Conservation (phyloP, 306 rosid genomes). For the Casuarina cunninghamiana region DNA sequence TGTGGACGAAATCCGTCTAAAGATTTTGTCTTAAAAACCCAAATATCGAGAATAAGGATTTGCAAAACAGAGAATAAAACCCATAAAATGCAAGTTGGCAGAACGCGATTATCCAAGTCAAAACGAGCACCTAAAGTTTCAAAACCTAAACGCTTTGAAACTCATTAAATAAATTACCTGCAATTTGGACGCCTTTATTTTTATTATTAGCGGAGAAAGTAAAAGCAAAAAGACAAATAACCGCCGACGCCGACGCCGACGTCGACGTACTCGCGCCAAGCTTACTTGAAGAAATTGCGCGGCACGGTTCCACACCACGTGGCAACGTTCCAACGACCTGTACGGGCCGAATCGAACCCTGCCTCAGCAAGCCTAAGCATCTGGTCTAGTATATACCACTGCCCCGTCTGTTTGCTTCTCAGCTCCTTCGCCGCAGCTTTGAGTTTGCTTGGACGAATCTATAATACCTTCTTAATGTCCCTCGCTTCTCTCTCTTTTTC, state of each 20-base stretch:
- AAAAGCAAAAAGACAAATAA: not conserved
- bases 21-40: too few species aligned
- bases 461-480: not conserved
- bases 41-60: too few species aligned
- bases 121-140: not conserved
- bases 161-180: not conserved
- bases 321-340: not conserved
- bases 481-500: not conserved
- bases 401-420: not conserved
- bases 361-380: not conserved
- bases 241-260: conserved; percentile 17
- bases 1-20: too few species aligned
- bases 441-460: not conserved
- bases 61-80: too few species aligned
- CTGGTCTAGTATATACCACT: too few species aligned
- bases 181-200: too few species aligned
- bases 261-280: conserved; percentile 37
- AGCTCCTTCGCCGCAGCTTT: not conserved
- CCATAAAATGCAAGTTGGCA: too few species aligned
- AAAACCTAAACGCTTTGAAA: too few species aligned
- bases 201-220: too few species aligned
- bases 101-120: not conserved
- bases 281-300: not conserved
- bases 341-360: not conserved
- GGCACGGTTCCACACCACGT: conserved; percentile 30